Evolutionary conservation across 805 yeast genomes (phyloP), one percentile per base, ranked within the genome.

Genomic region (Candida tallmaniae): DNA sequence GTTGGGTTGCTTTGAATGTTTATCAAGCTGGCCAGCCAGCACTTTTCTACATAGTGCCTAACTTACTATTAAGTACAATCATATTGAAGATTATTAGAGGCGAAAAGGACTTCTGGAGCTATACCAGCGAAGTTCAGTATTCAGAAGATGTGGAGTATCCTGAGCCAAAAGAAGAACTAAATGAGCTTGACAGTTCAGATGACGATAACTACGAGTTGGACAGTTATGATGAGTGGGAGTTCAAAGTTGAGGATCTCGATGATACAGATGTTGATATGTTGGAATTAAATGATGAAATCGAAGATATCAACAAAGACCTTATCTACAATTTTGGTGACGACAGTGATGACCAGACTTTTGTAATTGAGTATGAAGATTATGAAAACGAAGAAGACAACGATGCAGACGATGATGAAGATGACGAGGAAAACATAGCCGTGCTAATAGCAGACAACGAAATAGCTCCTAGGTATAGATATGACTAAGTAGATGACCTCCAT

Each of bases 1-100:
- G 22, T 19, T 10, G 27, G 12, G 20, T 29, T 23, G 72, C 65
- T 3, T 51, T 72, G 32, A 56, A 59, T 21, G 32, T 47, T 3
- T 72, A 47, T 40, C 46, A 65, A 1, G 51, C 47, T 8, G 85
- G 78, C 1, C 88, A 80, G 53, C 88, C 88, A 1, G 87, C 87
- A 0, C 56, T 82, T 41, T 49, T 82, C 13, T 81, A 79, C 48
- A 52, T 81, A 17, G 78, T 78, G 4, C 88, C 88, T 4, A 27
- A 45, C n/a, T 29, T 62, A 22, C 23, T 58, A 13, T 6, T 60
- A 0, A 55, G 69, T 0, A 60, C 68, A 1, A n/a, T 55, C 0
- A 23, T 47, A 0, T 44, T 57, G 0, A 74, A 75, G 0, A 31
- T 46, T n/a, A n/a, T 35, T 3, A 54, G 54, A 17, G 70, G 70